phyloP scores from a whole-genome alignment of 1,284 basidiomycete species.

The Marasmius oreades region DNA sequence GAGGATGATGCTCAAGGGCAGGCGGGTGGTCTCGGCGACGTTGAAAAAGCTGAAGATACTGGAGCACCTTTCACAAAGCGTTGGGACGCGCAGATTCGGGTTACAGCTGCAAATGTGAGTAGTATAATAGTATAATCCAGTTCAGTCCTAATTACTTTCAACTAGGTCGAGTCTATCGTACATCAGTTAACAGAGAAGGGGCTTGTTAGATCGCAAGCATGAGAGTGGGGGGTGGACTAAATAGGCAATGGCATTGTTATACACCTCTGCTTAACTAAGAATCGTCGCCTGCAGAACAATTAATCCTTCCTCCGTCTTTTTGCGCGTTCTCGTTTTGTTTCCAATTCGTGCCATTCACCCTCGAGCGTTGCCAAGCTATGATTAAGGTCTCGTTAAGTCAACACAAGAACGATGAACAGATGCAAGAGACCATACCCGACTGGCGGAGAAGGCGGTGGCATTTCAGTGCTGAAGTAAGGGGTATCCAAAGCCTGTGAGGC shows the following conservation, averaged over 20 bases:
- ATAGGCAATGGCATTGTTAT: slow-evolving; percentile 21
- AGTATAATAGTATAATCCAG: background rate
- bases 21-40: slow-evolving; percentile 86
- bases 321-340: slow-evolving; percentile 81
- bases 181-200: slow-evolving; percentile 73
- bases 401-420: slow-evolving; percentile 3
- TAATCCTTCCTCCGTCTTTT: slow-evolving; percentile 61
- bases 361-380: slow-evolving; percentile 68
- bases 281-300: slow-evolving; percentile 28
- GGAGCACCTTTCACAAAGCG: slow-evolving; percentile 86
- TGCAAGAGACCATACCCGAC: slow-evolving; percentile 57
- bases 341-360: slow-evolving; percentile 95
- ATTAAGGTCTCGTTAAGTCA: slow-evolving; percentile 16
- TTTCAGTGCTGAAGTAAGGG: slow-evolving; percentile 81
- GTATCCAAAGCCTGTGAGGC: slow-evolving; percentile 80
- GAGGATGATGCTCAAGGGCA: slow-evolving; percentile 90
- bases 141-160: slow-evolving; percentile 7
- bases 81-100: slow-evolving; percentile 88
- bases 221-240: slow-evolving; percentile 6
- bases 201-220: slow-evolving; percentile 39
- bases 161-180: slow-evolving; percentile 76
- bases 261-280: slow-evolving; percentile 17
- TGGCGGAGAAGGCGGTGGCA: slow-evolving; percentile 73
- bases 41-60: slow-evolving; percentile 82
- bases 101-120: slow-evolving; percentile 79